Evolutionary conservation across 228 moss, liverwort and hornwort genomes (phyloP), one percentile per base, ranked within the genome.

Genomic region (Sphagnum fallax): DNA sequence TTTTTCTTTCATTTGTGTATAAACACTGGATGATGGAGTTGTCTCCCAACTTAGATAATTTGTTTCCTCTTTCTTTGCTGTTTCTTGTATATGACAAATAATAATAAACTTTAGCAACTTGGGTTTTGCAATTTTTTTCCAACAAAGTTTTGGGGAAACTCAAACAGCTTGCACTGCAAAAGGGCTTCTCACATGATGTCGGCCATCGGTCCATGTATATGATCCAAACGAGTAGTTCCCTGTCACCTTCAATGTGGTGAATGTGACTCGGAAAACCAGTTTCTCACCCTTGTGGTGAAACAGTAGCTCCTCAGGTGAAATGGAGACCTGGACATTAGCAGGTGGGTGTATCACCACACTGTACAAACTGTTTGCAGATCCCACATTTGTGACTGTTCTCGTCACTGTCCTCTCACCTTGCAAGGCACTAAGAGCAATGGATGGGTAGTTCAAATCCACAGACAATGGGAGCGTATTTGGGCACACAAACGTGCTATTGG

Each of bases 381-480:
- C 88, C 0, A 88, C 88, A 8, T 90, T 88, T 10, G 88, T 88
- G 32, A 88, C 81, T 2, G 83, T 90, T 52, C 88, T 69, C n/a
- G 47, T 59, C 18, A 82, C 58, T 14, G 73, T 79, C 50, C 69
- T 81, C n/a, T 52, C 67, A 4, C n/a, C 64, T 4, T 61, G 55
- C 32, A 77, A 62, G 60, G 66, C 73, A 10, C 75, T 70, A 68
- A 85, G 72, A 50, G 81, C 72, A 10, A 88, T 66, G 0, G 90
- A 85, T 0, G 90, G 90, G 48, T 90, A 88, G 8, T 90, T 90
- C 60, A 90, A 67, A 50, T 88, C 78, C 10, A 77, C 12, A 0
- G 79, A 71, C 5, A 77, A 72, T 1, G 77, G 71, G n/a, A 65
- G 32, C 10, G 64, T 57, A 0, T 15, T 5, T 0, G 83, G 85